Evolutionary conservation across 192 early-diverging fungal species (phyloP).

Genomic region (Linnemannia elongata): DNA sequence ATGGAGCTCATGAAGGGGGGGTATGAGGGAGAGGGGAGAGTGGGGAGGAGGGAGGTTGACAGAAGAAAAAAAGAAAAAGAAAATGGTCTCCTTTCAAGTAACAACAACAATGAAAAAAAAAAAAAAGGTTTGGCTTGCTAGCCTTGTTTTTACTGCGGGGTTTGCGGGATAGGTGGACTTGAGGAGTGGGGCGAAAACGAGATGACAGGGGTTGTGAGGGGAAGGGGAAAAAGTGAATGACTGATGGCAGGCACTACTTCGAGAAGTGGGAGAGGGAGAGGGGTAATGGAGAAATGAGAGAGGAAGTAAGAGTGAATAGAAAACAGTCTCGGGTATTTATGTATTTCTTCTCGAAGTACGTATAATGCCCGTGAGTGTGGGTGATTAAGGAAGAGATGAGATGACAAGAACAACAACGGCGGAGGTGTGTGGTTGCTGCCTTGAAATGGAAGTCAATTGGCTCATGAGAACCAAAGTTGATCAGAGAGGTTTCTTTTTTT

Average conservation of each 20-base stretch:
- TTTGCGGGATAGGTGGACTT: background rate
- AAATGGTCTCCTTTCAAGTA: background rate
- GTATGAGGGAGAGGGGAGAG: background rate
- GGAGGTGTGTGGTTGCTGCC: constrained; percentile 2
- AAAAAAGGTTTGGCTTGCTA: background rate
- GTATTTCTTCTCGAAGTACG: no score
- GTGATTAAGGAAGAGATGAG: no score
- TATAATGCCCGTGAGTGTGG: no score
- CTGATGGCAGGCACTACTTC: no score
- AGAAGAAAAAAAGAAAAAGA: constrained; percentile 6
- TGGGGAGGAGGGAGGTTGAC: background rate
- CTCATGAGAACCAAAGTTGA: background rate
- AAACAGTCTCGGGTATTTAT: no score
- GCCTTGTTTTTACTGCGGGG: background rate
- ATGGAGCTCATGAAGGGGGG: constrained; percentile 3
- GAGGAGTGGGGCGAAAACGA: background rate
- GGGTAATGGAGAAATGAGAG: background rate
- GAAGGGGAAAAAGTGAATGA: no score
- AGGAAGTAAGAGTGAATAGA: background rate
- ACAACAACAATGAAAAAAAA: background rate
- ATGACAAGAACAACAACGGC: no score
- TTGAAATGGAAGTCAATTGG: constrained; percentile 10
- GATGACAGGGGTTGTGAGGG: background rate
- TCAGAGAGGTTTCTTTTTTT: background rate
- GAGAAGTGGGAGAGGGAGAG: no score